Conservation (phyloP, 371 early-diverging fungal genomes). For the Rhizopus stolonifer region DNA sequence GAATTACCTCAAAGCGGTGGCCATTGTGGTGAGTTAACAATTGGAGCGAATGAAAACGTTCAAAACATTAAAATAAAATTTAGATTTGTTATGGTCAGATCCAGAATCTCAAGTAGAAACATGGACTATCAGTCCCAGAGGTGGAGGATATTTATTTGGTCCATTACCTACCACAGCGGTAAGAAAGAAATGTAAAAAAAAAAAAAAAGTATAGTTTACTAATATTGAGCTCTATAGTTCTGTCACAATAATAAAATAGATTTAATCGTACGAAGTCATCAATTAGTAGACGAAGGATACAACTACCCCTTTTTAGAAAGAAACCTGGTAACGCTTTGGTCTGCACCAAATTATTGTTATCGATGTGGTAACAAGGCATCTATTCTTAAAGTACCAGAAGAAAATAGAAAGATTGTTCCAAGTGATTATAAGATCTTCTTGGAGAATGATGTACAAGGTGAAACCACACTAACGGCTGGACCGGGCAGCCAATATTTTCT, state of each 20-base stretch:
- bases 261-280: constrained; percentile 95
- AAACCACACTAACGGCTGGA: constrained; percentile 26
- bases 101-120: constrained; percentile 95
- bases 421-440: constrained; percentile 78
- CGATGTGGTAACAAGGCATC: constrained; percentile 99
- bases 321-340: constrained; percentile 99
- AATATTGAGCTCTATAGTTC: constrained; percentile 80
- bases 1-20: constrained; percentile 52
- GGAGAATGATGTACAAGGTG: constrained; percentile 71
- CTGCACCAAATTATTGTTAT: constrained; percentile 99
- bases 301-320: constrained; percentile 96
- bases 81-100: constrained; percentile 98
- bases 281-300: constrained; percentile 97
- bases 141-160: constrained; percentile 99
- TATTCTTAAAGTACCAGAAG: constrained; percentile 81
- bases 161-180: constrained; percentile 93
- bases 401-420: constrained; percentile 82
- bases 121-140: constrained; percentile 97
- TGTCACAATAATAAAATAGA: constrained; percentile 94
- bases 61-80: neutral
- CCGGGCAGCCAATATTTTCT: constrained; percentile 52
- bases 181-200: constrained; percentile 4
- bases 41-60: neutral
- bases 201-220: neutral
- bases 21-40: constrained; percentile 40